phyloP scores from a whole-genome alignment of 139 green algal genomes.

The Desmodesmus armatus region DNA sequence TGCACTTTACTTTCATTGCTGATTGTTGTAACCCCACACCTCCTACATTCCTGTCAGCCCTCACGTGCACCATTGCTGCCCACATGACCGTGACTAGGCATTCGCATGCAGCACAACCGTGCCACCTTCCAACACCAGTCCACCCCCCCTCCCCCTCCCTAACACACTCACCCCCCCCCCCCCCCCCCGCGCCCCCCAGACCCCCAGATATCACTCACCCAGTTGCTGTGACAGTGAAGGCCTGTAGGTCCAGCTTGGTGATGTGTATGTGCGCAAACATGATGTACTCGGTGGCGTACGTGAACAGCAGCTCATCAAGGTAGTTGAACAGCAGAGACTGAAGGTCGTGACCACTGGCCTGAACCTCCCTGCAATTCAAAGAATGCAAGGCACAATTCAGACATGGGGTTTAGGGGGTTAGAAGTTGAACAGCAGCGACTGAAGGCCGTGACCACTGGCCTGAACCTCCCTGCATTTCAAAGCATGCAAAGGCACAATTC shows the following conservation, averaged over 20 bases:
- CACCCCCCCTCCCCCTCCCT: too few relatives aligned
- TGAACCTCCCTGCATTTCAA: constrained; percentile 2
- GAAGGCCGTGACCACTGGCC: constrained; percentile 76
- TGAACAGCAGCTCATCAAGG: constrained; percentile 90
- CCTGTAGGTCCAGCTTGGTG: constrained; percentile 61
- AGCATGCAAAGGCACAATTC: background rate
- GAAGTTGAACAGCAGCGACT: constrained; percentile 86
- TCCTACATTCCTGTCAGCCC: too few relatives aligned
- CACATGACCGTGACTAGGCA: too few relatives aligned
- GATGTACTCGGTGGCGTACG: constrained; percentile 80
- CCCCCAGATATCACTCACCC: too few relatives aligned
- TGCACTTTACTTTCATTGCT: too few relatives aligned
- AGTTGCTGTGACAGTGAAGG: constrained; percentile 58
- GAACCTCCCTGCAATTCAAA: background rate
- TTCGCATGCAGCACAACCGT: too few relatives aligned
- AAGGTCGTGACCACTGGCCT: constrained; percentile 77
- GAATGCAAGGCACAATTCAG: background rate
- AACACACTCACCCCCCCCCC: too few relatives aligned
- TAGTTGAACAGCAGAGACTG: constrained; percentile 86
- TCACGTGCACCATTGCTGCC: too few relatives aligned
- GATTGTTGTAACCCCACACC: too few relatives aligned
- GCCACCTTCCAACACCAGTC: too few relatives aligned
- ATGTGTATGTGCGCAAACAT: constrained; percentile 68
- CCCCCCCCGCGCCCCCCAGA: too few relatives aligned
- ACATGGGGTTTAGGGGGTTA: background rate